Conservation (phyloP, 768 basidiomycete species). For the Leccinum broughii region DNA sequence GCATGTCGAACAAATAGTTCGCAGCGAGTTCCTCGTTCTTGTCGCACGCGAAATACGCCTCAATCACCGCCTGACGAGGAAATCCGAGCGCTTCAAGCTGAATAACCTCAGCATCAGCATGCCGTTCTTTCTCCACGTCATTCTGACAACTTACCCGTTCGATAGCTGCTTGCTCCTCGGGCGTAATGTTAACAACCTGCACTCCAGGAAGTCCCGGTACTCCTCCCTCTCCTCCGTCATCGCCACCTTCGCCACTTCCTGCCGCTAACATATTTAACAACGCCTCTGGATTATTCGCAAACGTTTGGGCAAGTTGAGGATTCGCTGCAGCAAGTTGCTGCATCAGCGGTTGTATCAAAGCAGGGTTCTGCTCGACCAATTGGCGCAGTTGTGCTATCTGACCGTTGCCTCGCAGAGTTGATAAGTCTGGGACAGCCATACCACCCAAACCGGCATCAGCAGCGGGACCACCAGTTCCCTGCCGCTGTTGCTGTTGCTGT, state of each 20-base stretch:
- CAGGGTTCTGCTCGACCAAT: constrained; percentile 75
- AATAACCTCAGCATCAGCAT: constrained; percentile 3
- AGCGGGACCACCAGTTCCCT: constrained; percentile 32
- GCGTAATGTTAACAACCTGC: constrained; percentile 70
- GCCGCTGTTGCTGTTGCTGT: constrained; percentile 58
- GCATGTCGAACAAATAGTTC: constrained; percentile 88
- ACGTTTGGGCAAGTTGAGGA: constrained; percentile 68
- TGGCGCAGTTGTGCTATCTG: constrained; percentile 74
- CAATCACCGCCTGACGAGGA: constrained; percentile 71
- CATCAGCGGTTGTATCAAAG: constrained; percentile 71
- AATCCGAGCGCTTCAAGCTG: constrained; percentile 91
- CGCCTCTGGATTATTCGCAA: constrained; percentile 72
- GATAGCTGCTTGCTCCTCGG: constrained; percentile 87
- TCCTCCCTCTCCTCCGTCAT: constrained; percentile 32
- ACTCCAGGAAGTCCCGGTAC: constrained; percentile 29
- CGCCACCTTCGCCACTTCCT: constrained; percentile 37
- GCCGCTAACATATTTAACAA: constrained; percentile 61
- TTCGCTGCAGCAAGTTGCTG: constrained; percentile 79
- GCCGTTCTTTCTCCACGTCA: background rate
- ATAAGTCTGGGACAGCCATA: constrained; percentile 41
- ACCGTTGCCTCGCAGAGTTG: constrained; percentile 58
- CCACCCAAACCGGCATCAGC: constrained; percentile 23
- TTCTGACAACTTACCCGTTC: constrained; percentile 62
- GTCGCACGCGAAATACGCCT: constrained; percentile 94
- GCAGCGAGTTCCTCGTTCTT: constrained; percentile 97